These are phyloP conservation scores for Cutaneotrichosporon dermatis DNA, from an alignment of 1,284 basidiomycete genomes.

Conservation along the genomic window DNA sequence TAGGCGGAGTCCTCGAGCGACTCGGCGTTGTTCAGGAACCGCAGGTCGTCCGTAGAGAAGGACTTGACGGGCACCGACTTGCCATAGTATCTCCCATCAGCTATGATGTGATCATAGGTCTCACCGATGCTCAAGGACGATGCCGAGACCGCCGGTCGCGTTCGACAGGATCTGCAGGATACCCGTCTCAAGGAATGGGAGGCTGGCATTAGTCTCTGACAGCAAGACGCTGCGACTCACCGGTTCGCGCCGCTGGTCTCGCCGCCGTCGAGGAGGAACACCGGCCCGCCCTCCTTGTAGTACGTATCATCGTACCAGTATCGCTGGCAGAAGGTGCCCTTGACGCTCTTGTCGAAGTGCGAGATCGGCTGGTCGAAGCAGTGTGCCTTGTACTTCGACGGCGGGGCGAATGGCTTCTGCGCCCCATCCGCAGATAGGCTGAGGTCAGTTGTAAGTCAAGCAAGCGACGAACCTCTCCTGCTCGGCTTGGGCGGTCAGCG, in stretches of 20 bases:
- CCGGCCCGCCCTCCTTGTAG: constrained; percentile 68
- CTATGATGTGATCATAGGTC: constrained; percentile 30
- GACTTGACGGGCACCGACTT: constrained; percentile 63
- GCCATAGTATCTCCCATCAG: constrained; percentile 51
- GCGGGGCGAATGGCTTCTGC: constrained; percentile 5
- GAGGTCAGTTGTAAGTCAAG: background rate
- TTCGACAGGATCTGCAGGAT: constrained; percentile 79
- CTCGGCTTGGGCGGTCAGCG: constrained; percentile 12
- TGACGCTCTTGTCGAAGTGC: constrained; percentile 53
- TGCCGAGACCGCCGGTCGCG: constrained; percentile 73
- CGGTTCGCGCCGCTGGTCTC: constrained; percentile 58
- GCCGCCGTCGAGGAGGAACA: constrained; percentile 76
- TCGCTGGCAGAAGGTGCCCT: constrained; percentile 52
- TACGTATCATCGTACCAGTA: constrained; percentile 87
- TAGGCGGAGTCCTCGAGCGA: constrained; percentile 84
- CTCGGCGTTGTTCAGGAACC: constrained; percentile 83
- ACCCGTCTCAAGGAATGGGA: constrained; percentile 55
- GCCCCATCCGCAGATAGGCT: background rate
- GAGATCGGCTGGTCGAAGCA: constrained; percentile 82
- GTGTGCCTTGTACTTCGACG: constrained; percentile 35
- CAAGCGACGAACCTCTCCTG: constrained; percentile 45
- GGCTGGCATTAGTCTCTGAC: constrained; percentile 7
- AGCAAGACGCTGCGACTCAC: constrained; percentile 14
- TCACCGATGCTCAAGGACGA: constrained; percentile 86
- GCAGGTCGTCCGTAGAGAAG: constrained; percentile 72